Evolutionary conservation across 2,329 filamentous ascomycete genomes (phyloP), one percentile per base, ranked within the genome.

Genomic region (Xylariales sp.): DNA sequence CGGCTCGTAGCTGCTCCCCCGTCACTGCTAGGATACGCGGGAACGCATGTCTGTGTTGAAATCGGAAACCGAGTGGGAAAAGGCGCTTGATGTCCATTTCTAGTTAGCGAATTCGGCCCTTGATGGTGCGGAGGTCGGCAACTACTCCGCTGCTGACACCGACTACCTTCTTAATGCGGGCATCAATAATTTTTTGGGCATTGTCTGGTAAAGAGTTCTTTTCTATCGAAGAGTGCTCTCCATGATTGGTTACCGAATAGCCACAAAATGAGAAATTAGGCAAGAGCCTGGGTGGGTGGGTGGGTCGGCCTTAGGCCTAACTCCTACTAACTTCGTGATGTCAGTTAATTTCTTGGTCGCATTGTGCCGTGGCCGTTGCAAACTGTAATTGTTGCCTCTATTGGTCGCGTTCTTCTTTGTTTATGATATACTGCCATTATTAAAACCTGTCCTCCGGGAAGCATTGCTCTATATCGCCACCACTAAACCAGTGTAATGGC

Each of bases 11-110:
- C 3, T 41, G 30, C 32, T 32, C 52, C 14, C 12, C 23, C 10
- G 16, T 18, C n/a, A 18, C 45, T 7, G 30, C 18, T 3, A 48
- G 18, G n/a, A 45, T 32, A 12, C 39, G 41, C 5, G 28, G 45
- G 46, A 53, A 5, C 14, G 50, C 34, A 3, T 8, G 12, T 12
- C 60, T 39, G n/a, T n/a, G 32, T 3, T 45, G 28, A n/a, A 5
- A 10, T 8, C 10, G 3, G 5, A 14, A 41, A 4, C 39, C 39
- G 28, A 28, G 53, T 10, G 54, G 46, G 7, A 48, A 14, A 7
- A 58, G 41, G 7, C 48, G 62, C 1, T 48, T 48, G 55, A 59
- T 9, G 32, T 65, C 62, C n/a, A 48, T 16, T 5, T 12, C 16
- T 3, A 59, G 39, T 59, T 48, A 48, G 3, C 43, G 12, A 32